A percentile compares a stretch with the other conserved stretches of the same genome.
Evolutionary conservation across 257 asterid genomes (phyloP).

Genomic region (Parsonsia alboflavescens): DNA sequence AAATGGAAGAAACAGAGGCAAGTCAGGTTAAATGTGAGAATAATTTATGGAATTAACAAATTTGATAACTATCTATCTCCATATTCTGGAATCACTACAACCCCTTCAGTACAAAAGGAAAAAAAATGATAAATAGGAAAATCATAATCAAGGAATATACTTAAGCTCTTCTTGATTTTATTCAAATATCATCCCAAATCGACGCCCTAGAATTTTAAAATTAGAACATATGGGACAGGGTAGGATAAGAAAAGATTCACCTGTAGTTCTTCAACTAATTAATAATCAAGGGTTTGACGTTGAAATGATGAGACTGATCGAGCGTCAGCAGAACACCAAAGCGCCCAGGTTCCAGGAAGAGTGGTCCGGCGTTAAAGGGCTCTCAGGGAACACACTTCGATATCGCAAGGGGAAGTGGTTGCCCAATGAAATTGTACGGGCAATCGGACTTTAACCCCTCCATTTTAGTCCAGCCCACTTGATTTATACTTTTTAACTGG

Average conservation of each 20-base stretch:
- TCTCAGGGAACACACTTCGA: no score
- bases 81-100: neutral
- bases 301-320: neutral
- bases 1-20: neutral
- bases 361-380: neutral
- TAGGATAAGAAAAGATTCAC: neutral
- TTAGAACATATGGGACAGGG: no score
- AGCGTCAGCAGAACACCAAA: neutral
- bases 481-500: no score
- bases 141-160: neutral
- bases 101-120: neutral
- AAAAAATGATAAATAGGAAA: neutral
- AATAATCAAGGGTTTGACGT: neutral
- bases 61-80: neutral
- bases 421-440: neutral
- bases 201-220: neutral
- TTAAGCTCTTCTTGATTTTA: neutral
- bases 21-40: neutral
- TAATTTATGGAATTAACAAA: neutral
- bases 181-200: neutral
- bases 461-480: neutral
- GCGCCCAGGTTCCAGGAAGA: neutral
- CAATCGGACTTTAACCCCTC: neutral
- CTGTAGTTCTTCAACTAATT: neutral
- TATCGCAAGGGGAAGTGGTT: neutral